Percentiles rank a stretch among this genome's conserved stretches.
These are phyloP conservation scores for Cladosporium sphaerospermum DNA, from an alignment of 2,329 filamentous ascomycete species.

Conservation along the genomic window DNA sequence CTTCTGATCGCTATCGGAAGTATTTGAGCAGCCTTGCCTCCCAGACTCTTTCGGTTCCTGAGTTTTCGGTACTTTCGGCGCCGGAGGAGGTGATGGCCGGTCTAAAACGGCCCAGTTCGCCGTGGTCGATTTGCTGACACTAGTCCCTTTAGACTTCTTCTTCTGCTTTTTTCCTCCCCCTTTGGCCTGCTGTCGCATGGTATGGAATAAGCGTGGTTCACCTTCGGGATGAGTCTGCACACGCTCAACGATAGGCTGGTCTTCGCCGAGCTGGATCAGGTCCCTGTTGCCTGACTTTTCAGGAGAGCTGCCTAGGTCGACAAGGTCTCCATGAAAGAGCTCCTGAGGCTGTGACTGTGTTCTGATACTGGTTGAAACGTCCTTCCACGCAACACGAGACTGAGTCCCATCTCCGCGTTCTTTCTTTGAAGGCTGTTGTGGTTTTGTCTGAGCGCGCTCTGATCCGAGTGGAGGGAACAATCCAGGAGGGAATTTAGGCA, in stretches of 20 bases:
- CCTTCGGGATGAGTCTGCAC: background rate
- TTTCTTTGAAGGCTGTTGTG: too few species aligned
- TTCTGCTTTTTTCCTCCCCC: background rate
- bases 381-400: too few species aligned
- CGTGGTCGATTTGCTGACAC: background rate
- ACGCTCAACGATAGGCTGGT: slow-evolving; percentile 1
- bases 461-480: background rate
- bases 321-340: too few species aligned
- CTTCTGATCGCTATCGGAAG: too few species aligned
- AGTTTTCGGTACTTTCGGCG: background rate
- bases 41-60: too few species aligned
- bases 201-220: background rate
- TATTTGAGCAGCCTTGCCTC: too few species aligned
- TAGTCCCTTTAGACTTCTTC: background rate
- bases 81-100: background rate
- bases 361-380: too few species aligned
- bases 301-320: background rate
- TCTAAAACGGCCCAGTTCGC: background rate
- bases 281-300: background rate
- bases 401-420: too few species aligned
- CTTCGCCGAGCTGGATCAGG: background rate
- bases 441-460: too few species aligned
- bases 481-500: background rate
- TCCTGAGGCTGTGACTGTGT: too few species aligned
- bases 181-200: slow-evolving; percentile 9